These are phyloP conservation scores for Umbelopsis vinacea DNA, from an alignment of 192 early-diverging fungal genomes.

Conservation along the genomic window DNA sequence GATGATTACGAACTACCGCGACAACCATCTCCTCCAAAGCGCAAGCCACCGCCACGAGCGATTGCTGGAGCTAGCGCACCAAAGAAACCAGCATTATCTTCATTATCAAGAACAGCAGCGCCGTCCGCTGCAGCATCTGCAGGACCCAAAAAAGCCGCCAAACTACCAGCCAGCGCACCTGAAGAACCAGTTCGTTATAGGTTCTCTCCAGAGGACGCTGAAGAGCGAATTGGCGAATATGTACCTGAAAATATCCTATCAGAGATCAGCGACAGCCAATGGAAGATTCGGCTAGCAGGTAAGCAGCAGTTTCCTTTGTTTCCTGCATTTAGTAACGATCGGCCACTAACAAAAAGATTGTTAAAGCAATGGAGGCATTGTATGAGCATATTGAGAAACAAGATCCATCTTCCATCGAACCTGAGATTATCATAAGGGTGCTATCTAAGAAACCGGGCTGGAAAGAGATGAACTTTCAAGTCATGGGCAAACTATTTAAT, in stretches of 20 bases:
- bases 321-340: constrained; percentile 10
- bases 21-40: constrained; percentile 38
- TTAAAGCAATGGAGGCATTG: constrained; percentile 71
- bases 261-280: constrained; percentile 70
- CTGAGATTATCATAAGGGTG: constrained; percentile 83
- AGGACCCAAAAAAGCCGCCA: constrained; percentile 42
- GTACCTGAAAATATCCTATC: constrained; percentile 63
- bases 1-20: constrained; percentile 25
- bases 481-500: constrained; percentile 75
- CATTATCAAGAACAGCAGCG: constrained; percentile 26
- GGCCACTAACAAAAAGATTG: constrained; percentile 16
- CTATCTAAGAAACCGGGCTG: constrained; percentile 87
- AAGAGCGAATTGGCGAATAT: constrained; percentile 64
- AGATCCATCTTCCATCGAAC: constrained; percentile 56
- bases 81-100: constrained; percentile 43
- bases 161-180: constrained; percentile 43
- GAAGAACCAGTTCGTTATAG: constrained; percentile 70
- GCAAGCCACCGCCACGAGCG: constrained; percentile 36
- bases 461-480: constrained; percentile 99
- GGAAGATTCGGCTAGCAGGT: constrained; percentile 91
- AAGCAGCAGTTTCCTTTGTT: not conserved
- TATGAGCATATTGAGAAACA: constrained; percentile 65
- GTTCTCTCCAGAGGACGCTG: constrained; percentile 76
- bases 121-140: constrained; percentile 35
- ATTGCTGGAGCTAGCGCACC: constrained; percentile 38